Base-by-base conservation (phyloP, 2,329 filamentous ascomycete species). In the Pseudophaeomoniella oleicola region DNA sequence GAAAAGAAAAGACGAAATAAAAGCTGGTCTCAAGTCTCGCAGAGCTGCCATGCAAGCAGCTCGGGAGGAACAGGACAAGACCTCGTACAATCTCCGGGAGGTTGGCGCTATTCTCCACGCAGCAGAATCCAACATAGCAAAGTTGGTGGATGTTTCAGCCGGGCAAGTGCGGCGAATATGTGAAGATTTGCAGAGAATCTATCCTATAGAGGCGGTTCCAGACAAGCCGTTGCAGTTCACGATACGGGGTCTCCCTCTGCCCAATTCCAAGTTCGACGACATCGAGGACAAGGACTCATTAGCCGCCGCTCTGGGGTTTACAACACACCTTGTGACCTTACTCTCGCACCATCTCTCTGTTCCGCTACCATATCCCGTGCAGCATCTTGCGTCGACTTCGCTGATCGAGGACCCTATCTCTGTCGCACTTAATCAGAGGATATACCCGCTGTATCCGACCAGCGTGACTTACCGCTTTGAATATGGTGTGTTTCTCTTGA, bases 401-500 rank as follows among this genome's bases (percentile, higher is more conserved):
- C 74, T 73, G 30, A 80, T 88, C 39, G 71, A 76, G 33, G 87
- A 94, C 51, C 75, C 81, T 4, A 81, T 94, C 15, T 66, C 63
- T 5, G 52, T 54, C 35, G 56, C 52, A 39, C 59, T 64, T 45
- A 53, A 72, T 38, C 71, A 77, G 32, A 67, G 78, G 37, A 77
- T 75, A 4, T 98, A 93, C 49, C 90, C 90, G 0, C 69, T 98
- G 0, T 87, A 87, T 56, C 58, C 81, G 62, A 69, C 72, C 51
- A 71, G 73, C 2, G 75, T 85, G 0, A 75, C 86, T 32, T 96
- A 88, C 62, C 78, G 88, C 2, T 96, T 96, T 56, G 88, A 96
- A 49, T 98, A 96, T 55, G 90, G 70, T 9, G 90, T 94, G 53
- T 98, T 96, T 50, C 64, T 96, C n/a, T 69, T 98, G 11, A 96